A percentile compares a stretch with the other conserved stretches of the same genome.
Evolutionary conservation across 306 rosid species (phyloP).

Genomic region (Potentilla sterilis): DNA sequence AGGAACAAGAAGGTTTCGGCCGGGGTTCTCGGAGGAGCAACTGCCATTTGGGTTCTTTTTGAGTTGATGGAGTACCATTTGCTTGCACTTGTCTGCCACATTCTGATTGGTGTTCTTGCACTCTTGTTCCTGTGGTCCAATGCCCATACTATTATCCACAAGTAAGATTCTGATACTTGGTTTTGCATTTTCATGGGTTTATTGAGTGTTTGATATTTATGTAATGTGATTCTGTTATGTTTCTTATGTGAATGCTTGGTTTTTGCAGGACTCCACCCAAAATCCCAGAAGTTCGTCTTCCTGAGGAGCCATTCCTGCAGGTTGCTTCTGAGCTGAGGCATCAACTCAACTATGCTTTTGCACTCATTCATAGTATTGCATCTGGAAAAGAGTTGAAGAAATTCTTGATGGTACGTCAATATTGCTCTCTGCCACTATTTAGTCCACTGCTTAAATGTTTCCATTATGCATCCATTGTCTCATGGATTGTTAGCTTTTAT

Average conservation of each 20-base stretch:
- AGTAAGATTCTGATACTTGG: constrained; percentile 46
- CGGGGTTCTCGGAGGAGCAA: constrained; percentile 64
- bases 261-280: constrained; percentile 66
- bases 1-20: constrained; percentile 88
- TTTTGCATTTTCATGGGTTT: background rate
- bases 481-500: background rate
- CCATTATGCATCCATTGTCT: too few relatives aligned
- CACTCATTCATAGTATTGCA: constrained; percentile 49
- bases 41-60: constrained; percentile 68
- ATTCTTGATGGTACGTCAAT: constrained; percentile 58
- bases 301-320: constrained; percentile 66
- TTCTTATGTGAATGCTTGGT: background rate
- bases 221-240: constrained; percentile 5
- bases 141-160: constrained; percentile 75
- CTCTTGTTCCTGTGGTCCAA: constrained; percentile 85
- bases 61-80: constrained; percentile 82
- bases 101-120: constrained; percentile 54
- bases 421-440: background rate
- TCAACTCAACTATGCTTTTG: constrained; percentile 60
- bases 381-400: constrained; percentile 80
- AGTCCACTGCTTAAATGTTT: background rate
- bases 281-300: constrained; percentile 63
- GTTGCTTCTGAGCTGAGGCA: constrained; percentile 52
- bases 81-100: constrained; percentile 72
- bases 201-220: background rate